These are phyloP conservation scores for Cadophora sp. DNA, from an alignment of 2,329 filamentous ascomycete species.

Conservation along the genomic window DNA sequence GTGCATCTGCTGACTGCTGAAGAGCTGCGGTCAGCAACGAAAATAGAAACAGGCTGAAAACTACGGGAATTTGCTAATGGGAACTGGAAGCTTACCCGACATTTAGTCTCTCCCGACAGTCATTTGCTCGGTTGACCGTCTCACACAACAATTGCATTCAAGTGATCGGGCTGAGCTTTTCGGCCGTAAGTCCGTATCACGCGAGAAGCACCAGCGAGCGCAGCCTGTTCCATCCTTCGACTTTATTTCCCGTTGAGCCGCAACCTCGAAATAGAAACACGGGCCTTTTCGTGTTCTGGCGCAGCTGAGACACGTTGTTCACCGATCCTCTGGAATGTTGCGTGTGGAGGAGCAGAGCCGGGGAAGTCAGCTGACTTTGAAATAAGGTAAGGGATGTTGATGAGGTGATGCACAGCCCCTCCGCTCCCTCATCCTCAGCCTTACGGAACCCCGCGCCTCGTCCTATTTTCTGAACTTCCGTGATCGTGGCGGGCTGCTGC, in stretches of 20 bases:
- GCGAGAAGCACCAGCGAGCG: neutral
- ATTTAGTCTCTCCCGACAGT: neutral
- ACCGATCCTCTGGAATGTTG: neutral
- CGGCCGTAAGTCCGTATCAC: neutral
- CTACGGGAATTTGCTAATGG: neutral
- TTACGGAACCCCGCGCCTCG: slow-evolving; percentile 4
- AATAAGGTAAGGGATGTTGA: too few relatives aligned
- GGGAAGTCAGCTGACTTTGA: slow-evolving; percentile 13
- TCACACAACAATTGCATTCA: neutral
- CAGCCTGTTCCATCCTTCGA: neutral
- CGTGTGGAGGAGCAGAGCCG: neutral
- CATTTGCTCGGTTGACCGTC: neutral
- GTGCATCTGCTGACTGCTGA: neutral
- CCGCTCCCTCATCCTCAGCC: slow-evolving; percentile 9
- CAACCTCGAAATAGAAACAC: slow-evolving; percentile 12
- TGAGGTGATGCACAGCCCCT: slow-evolving; percentile 17
- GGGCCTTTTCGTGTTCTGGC: neutral
- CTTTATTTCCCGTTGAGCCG: neutral
- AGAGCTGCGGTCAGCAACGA: slow-evolving; percentile 1
- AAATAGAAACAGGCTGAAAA: neutral
- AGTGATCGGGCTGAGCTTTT: slow-evolving; percentile 7
- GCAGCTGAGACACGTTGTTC: neutral
- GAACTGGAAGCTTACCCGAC: neutral
- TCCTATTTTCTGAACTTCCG: neutral
- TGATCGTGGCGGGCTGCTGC: slow-evolving; percentile 4